Evolutionary conservation across 768 basidiomycete species (phyloP), one percentile per base, ranked within the genome.

Genomic region (Sporobolomyces phaffii): DNA sequence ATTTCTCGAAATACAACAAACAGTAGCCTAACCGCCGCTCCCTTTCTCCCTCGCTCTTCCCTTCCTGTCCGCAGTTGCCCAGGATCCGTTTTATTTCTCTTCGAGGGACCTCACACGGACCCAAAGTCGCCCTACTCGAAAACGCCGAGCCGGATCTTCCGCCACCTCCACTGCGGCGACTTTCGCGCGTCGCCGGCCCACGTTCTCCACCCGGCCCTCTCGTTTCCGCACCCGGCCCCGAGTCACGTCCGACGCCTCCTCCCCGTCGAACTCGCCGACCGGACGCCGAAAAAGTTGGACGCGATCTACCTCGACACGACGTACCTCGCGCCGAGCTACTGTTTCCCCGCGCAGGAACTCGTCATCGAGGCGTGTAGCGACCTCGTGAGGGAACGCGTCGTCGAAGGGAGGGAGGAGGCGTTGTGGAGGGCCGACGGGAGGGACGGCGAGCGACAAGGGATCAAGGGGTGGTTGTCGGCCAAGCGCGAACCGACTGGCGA

Each of bases 251-350:
- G 29, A 14, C 9, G 43, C 10, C 36, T 52, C 40, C 22, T 29
- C 34, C 56, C 45, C 2, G 33, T 28, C n/a, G 50, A 31, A 0
- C 29, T 63, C 2, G 33, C n/a, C 22, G 47, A 33, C n/a, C 61
- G 48, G 22, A 85, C 83, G 65, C 87, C 86, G 38, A 94, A 91
- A 74, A 80, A 80, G 38, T 83, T 98, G 10, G 91, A 98, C 71
- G 84, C 86, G 57, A 84, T 92, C 41, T 98, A 99, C 76, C 82
- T 99, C 31, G 96, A 99, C 76, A 97, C 96, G 6, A 99, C 96
- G 36, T 69, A 56, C 58, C 60, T 72, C 18, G 47, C 64, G 36
- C 68, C 65, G 14, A 69, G 90, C 86, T 97, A 97, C 76, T 88
- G 87, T 53, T 98, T 99, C 75, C 90, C 96, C 0, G 89, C 96